Evolutionary conservation across 2,329 filamentous ascomycete species (phyloP).

Genomic region (Apiospora marii): DNA sequence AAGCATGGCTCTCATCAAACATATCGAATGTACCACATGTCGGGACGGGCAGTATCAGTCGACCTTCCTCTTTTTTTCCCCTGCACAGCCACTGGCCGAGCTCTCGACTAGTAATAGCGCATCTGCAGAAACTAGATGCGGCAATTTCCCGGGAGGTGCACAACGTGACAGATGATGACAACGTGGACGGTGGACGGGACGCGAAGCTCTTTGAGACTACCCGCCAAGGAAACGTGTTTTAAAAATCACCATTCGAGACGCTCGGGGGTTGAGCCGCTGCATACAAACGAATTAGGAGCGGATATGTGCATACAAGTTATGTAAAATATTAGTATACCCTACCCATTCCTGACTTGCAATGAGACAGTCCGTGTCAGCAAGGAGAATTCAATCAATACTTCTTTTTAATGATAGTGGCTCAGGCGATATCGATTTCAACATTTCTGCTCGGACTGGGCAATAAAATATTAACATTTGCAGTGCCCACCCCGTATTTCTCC

Average conservation of each 20-base stretch:
- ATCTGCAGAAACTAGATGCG: constrained; percentile 18
- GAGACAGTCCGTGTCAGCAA: not conserved
- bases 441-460: not conserved
- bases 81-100: constrained; percentile 6
- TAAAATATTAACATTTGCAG: not conserved
- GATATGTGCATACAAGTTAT: not conserved
- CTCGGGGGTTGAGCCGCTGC: constrained; percentile 3
- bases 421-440: not conserved
- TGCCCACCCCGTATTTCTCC: not conserved
- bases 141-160: constrained; percentile 19
- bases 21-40: not conserved
- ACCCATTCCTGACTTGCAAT: not conserved
- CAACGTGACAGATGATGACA: constrained; percentile 18
- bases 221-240: constrained; percentile 15
- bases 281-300: not conserved
- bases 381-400: constrained; percentile 4
- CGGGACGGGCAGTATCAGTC: not conserved
- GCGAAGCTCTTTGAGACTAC: constrained; percentile 11
- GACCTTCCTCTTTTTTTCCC: not conserved
- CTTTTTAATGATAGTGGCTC: not conserved
- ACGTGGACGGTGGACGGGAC: constrained; percentile 1
- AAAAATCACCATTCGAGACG: constrained; percentile 15
- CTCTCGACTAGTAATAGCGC: constrained; percentile 9
- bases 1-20: constrained; percentile 3
- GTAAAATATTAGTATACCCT: not conserved